Conservation (phyloP, 1,284 basidiomycete species). For the Cutaneotrichosporon curvatum region DNA sequence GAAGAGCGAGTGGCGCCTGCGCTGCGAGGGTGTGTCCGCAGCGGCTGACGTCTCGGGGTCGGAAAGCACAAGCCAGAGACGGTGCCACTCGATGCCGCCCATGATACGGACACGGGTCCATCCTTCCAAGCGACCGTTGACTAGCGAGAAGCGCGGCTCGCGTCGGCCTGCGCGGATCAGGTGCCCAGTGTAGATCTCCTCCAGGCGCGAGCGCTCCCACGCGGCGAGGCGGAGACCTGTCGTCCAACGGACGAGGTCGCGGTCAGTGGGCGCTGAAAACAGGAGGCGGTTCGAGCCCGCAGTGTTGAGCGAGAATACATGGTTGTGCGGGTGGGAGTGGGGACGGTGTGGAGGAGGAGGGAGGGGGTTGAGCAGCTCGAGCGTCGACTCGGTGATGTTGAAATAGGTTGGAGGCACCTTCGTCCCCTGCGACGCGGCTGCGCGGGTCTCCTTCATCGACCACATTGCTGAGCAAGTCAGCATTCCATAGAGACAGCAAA, state of each 20-base stretch:
- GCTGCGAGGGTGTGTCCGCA: slow-evolving; percentile 8
- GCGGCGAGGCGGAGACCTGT: slow-evolving; percentile 81
- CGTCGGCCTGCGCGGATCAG: slow-evolving; percentile 66
- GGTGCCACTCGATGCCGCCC: slow-evolving; percentile 93
- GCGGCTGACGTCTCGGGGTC: slow-evolving; percentile 39
- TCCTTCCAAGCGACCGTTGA: slow-evolving; percentile 71
- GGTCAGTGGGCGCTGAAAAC: slow-evolving; percentile 71
- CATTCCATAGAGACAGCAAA: no score
- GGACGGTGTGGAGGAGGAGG: slow-evolving; percentile 49
- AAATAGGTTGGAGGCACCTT: slow-evolving; percentile 44
- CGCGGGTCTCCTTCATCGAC: slow-evolving; percentile 47
- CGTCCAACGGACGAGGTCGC: slow-evolving; percentile 77
- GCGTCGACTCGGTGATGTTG: slow-evolving; percentile 46
- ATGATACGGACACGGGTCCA: slow-evolving; percentile 88
- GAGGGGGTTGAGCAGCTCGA: slow-evolving; percentile 51
- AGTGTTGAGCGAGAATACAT: slow-evolving; percentile 87
- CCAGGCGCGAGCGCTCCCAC: slow-evolving; percentile 92
- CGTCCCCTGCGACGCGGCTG: slow-evolving; percentile 42
- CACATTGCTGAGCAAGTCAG: slow-evolving; percentile 37
- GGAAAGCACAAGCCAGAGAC: slow-evolving; percentile 73
- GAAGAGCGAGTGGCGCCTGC: slow-evolving; percentile 38
- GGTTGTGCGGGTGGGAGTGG: slow-evolving; percentile 51
- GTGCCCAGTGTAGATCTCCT: slow-evolving; percentile 97
- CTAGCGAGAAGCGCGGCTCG: slow-evolving; percentile 59
- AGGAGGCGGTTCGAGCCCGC: slow-evolving; percentile 85